Evolutionary conservation across 2,329 filamentous ascomycete genomes (phyloP).

Genomic region (Talaromyces piceae): DNA sequence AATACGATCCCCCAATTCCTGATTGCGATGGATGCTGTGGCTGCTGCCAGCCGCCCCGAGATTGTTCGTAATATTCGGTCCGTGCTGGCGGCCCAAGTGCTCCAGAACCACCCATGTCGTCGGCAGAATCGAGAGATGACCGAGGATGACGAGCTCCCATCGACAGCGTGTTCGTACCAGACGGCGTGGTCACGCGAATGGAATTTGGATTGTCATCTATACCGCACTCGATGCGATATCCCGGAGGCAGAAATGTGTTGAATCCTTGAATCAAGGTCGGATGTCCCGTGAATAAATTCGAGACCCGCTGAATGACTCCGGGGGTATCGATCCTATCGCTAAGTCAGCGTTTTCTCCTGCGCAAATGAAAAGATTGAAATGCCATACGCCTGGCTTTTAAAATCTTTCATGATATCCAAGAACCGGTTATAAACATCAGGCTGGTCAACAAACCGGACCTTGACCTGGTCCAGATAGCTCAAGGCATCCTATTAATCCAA

Average conservation of each 20-base stretch:
- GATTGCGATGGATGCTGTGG: conserved; percentile 24
- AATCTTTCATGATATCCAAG: conserved; percentile 99
- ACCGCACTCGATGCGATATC: conserved; percentile 94
- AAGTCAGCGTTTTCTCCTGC: conserved; percentile 12
- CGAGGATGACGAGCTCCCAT: conserved; percentile 45
- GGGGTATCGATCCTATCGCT: conserved; percentile 77
- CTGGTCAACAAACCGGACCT: conserved; percentile 94
- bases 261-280: conserved; percentile 95
- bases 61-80: conserved; percentile 35
- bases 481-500: conserved; percentile 58
- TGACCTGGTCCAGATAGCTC: conserved; percentile 96
- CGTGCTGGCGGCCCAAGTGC: conserved; percentile 26
- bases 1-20: conserved; percentile 30
- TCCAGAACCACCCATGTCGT: conserved; percentile 25
- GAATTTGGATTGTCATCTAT: conserved; percentile 90
- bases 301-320: conserved; percentile 93
- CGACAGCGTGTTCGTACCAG: conserved; percentile 90
- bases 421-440: conserved; percentile 97
- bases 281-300: conserved; percentile 89
- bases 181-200: conserved; percentile 92
- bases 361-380: conserved; percentile 14
- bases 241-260: conserved; percentile 92
- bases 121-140: conserved; percentile 24
- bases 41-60: conserved; percentile 34
- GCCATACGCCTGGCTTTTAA: conserved; percentile 89